Conservation (phyloP, 306 rosid genomes). For the Inga leiocalycina region DNA sequence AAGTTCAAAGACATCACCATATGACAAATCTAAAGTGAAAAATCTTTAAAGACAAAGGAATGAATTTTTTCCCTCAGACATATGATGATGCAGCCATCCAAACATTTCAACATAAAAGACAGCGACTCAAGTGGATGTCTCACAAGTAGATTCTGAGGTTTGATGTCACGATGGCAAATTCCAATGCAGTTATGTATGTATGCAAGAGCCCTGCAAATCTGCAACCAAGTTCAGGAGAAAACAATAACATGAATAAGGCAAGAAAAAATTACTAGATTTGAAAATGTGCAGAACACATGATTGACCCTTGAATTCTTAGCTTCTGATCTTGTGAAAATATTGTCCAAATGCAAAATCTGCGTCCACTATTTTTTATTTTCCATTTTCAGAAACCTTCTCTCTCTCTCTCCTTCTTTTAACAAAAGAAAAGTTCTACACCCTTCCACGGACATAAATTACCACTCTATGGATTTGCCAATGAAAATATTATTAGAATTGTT, state of each 20-base stretch:
- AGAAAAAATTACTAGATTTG: background rate
- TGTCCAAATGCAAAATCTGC: constrained; percentile 8
- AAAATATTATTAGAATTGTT: constrained; percentile 14
- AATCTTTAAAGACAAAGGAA: background rate
- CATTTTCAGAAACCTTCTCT: background rate
- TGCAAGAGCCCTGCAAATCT: constrained; percentile 98
- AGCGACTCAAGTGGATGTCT: constrained; percentile 35
- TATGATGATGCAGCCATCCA: background rate
- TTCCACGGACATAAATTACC: background rate
- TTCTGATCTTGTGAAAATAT: background rate
- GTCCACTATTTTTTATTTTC: background rate
- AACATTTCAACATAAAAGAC: constrained; percentile 2
- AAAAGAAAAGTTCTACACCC: background rate
- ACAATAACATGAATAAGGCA: constrained; percentile 23
- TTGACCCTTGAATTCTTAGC: background rate
- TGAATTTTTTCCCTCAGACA: background rate
- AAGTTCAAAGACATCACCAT: constrained; percentile 20
- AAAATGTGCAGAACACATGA: constrained; percentile 9
- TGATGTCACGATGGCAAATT: constrained; percentile 98
- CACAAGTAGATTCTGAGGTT: constrained; percentile 97
- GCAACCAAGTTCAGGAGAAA: constrained; percentile 43
- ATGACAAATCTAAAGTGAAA: constrained; percentile 11
- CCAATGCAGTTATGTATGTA: constrained; percentile 95
- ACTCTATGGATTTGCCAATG: background rate
- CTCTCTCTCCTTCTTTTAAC: background rate